Evolutionary conservation across 78 protist species (phyloP).

Genomic region (Protostelium mycophagum): DNA sequence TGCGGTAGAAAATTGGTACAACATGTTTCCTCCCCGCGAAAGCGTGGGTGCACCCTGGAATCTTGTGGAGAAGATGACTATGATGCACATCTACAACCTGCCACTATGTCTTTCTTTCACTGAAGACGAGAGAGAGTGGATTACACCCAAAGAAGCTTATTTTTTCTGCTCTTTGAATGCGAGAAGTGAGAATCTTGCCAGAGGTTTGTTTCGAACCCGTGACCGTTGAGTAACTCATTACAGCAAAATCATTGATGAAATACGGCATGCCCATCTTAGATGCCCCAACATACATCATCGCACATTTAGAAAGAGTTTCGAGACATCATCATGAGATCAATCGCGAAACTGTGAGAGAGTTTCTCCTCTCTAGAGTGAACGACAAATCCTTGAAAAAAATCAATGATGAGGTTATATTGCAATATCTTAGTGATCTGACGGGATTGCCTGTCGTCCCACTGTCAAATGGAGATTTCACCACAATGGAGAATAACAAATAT

Average conservation of each 20-base stretch:
- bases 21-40: not conserved
- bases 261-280: not conserved
- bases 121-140: not conserved
- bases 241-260: not conserved
- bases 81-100: not conserved
- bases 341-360: not conserved
- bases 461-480: not conserved
- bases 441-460: not conserved
- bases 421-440: not conserved
- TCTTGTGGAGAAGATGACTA: not conserved
- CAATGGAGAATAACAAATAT: not conserved
- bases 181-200: too few species aligned
- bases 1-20: not conserved
- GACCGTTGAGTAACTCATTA: too few species aligned
- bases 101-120: not conserved
- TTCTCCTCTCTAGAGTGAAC: not conserved
- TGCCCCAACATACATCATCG: not conserved
- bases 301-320: not conserved
- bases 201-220: too few species aligned
- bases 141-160: too few species aligned
- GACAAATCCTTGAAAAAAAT: not conserved
- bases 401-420: too few species aligned
- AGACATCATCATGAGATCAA: not conserved
- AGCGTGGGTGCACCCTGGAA: not conserved
- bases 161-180: too few species aligned